Base-by-base conservation (phyloP, 495 filamentous ascomycete species). In the Hypomontagnella submonticulosa region DNA sequence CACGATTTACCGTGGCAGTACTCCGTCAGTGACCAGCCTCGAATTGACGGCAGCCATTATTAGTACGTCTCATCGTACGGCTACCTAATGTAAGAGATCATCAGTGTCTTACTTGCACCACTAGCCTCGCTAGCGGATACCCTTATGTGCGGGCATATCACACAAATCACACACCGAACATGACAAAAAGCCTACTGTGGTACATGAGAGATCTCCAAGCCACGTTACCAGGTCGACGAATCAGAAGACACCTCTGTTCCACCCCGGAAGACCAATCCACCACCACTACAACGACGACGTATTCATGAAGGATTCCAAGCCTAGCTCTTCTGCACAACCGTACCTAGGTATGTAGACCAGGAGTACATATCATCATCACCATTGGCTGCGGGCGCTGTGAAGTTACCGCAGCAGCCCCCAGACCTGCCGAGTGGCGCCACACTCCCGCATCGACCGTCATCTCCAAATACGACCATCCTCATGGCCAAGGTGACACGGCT, bases 401-500 rank as follows among this genome's bases (percentile, higher is more conserved):
- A 54, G 64, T 58, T 62, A 61, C 63, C 32, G 9, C 53, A 40
- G 15, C 42, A 15, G 57, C 63, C 57, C 63, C 57, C 58, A 67
- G 47, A 46, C 58, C 53, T 67, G 48, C 60, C 54, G 59, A 63
- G 33, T 59, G 16, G 59, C 62, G 53, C 64, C 64, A 63, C 54
- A 59, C 27, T 59, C 30, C 40, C 44, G 48, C 64, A 67, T 67
- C 49, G 57, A 38, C 58, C 48, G 36, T 57, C 51, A 59, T 58
- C 58, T 63, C 54, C 64, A 63, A 63, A 67, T 67, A 57, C 64
- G 53, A 67, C 58, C 64, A 50, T 63, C 34, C 52, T 41, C 41
- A 54, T 40, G 48, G 18, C 15, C 18, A 20, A 49, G 41, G 38
- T 58, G 36, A 13, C 49, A 65, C 49, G 23, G 36, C 32, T 59